Evolutionary conservation across 2,329 filamentous ascomycete species (phyloP).

Genomic region (Hymenoscyphus linearis): DNA sequence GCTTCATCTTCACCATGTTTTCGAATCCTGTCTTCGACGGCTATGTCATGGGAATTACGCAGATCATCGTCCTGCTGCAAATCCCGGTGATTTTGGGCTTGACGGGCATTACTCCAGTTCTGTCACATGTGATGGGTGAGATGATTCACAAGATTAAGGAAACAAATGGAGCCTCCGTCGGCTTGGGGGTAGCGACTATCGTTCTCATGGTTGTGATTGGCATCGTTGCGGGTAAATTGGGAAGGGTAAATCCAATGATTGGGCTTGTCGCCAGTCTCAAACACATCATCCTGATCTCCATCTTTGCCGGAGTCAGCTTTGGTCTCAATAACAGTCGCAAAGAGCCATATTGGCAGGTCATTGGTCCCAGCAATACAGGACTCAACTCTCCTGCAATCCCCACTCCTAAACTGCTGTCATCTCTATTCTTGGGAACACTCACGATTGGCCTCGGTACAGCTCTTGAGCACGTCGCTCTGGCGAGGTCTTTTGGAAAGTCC

Average conservation of each 20-base stretch:
- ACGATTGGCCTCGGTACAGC: slow-evolving; percentile 45
- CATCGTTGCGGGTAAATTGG: slow-evolving; percentile 45
- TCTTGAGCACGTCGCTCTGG: slow-evolving; percentile 60
- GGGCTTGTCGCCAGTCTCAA: slow-evolving; percentile 71
- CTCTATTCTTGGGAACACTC: slow-evolving; percentile 48
- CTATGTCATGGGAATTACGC: slow-evolving; percentile 60
- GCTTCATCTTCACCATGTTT: slow-evolving; percentile 61
- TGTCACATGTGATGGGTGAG: slow-evolving; percentile 53
- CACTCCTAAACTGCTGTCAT: slow-evolving; percentile 41
- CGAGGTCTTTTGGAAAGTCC: slow-evolving; percentile 53
- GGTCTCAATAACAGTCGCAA: slow-evolving; percentile 51
- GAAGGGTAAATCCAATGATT: slow-evolving; percentile 49
- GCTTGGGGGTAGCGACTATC: slow-evolving; percentile 53
- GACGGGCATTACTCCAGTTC: slow-evolving; percentile 44
- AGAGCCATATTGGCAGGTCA: slow-evolving; percentile 37
- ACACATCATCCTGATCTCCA: slow-evolving; percentile 88
- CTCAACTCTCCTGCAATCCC: slow-evolving; percentile 47
- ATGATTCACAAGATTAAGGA: slow-evolving; percentile 52
- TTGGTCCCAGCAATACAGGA: slow-evolving; percentile 50
- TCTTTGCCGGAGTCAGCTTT: slow-evolving; percentile 79
- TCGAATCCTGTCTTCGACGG: slow-evolving; percentile 59
- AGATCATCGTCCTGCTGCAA: slow-evolving; percentile 61
- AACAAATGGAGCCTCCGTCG: slow-evolving; percentile 45
- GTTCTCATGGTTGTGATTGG: slow-evolving; percentile 51
- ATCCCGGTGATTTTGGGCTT: slow-evolving; percentile 37